Base-by-base conservation (phyloP, 257 asterid genomes). In the Lavandula angustifolia region DNA sequence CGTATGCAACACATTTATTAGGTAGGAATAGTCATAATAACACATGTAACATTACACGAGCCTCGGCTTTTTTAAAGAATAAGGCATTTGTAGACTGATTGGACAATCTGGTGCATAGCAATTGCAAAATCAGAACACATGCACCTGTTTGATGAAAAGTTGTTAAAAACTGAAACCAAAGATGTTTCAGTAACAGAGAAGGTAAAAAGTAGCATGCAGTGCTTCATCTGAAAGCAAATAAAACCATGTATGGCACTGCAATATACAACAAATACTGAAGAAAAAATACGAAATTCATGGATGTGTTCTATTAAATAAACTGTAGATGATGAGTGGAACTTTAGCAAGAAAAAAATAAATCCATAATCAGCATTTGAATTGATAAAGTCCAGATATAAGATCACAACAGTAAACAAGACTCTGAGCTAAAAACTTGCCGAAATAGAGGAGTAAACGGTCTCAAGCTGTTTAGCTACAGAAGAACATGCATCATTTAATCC, bases 401-500 rank as follows among this genome's bases (percentile, higher is more conserved):
- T 33, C 13, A 63, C 7, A 41, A 53, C 11, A 42, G 14, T 54
- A 67, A 67, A 51, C 48, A 11, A 57, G 8, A 71, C 27, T 22
- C 1, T 22, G 27, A 22, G 27, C 27, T 22, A 22, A 22, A 22
- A 22, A 22, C 86, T 80, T 83, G 48, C 99, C 72, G 86, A 58
- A 68, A 90, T 67, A 44, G 91, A 82, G 60, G 89, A 70, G 79
- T 85, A 86, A 65, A 94, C 92, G 54, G 55, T 78, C 80, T 90
- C 96, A 9, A 94, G 96, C 79, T 83, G 84, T 73, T 81, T 87
- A 43, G 92, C 84, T n/a, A 94, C 95, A 66, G 79, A 71, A 35
- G 71, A 17, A 48, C 99, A 84, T 29, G 97, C 99, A 70, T 87
- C 97, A 69, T 87, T 80, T 76, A 94, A 80, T 57, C 95, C 79